Base-by-base conservation (phyloP, 768 basidiomycete genomes). In the Suillus placidus region DNA sequence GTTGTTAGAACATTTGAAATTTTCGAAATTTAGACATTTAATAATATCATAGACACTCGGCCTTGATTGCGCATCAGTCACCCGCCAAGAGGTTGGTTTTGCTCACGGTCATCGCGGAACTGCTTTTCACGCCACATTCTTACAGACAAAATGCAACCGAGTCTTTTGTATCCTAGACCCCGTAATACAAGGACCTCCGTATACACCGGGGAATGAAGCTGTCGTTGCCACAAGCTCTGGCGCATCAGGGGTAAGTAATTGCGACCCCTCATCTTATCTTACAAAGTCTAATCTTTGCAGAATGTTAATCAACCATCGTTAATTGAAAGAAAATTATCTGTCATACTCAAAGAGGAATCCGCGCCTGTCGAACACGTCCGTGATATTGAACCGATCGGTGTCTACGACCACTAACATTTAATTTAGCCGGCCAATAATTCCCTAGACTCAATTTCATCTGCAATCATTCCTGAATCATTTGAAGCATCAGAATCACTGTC, bases 391-490 rank as follows among this genome's bases (percentile, higher is more conserved):
- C 30, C 1, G 30, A 20, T 32, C 16, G 18, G 7, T 42, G 18
- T 30, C 18, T 60, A 18, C 6, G 38, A 18, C 18, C 18, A 9
- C 58, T 60, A 9, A 60, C 40, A 42, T 30, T 42, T 32, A 20
- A 26, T 43, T 13, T 10, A 60, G 40, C 40, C 26, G 4, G 58
- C 58, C 58, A 8, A 30, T 60, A 60, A 60, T 60, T 60, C 40
- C 12, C 18, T 42, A 42, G 30, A 42, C 58, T 60, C 38, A 1
- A 42, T 60, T 60, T 30, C 18, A 32, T 60, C 38, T 32, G 26
- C 58, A 42, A 42, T 60, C 26, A 60, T 60, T 43, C 58, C 40
- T 12, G 40, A 42, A n/a, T 42, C 58, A 60, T 60, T 60, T 32
- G 42, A 60, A 60, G 18, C 40, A 60, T 60, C 58, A 42, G 57